Conservation (phyloP, 169 alveolate species). For the Plasmodium adleri region DNA sequence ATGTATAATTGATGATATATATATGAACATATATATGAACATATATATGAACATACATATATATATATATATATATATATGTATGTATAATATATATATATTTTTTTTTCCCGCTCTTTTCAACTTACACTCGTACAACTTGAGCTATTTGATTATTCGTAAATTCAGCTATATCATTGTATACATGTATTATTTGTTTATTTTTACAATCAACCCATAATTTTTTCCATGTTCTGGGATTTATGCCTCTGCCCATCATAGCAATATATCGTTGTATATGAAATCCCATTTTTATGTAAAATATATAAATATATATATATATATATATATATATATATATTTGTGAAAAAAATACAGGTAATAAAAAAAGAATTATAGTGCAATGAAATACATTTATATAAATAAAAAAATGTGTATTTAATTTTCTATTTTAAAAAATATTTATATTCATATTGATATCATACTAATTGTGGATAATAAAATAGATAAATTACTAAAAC, state of each 20-base stretch:
- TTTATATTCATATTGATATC: background rate
- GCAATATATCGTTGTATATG: slow-evolving; percentile 85
- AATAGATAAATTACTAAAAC: too few species aligned
- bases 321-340: slow-evolving; percentile 12
- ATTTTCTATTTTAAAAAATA: background rate
- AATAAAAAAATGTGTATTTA: too few species aligned
- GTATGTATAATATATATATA: background rate
- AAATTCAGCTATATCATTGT: slow-evolving; percentile 76
- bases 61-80: slow-evolving; percentile 3
- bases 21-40: background rate
- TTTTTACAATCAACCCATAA: slow-evolving; percentile 82
- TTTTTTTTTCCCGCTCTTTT: background rate
- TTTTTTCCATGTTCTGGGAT: slow-evolving; percentile 84
- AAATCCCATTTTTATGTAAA: slow-evolving; percentile 81
- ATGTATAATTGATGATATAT: background rate
- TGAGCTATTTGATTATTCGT: slow-evolving; percentile 85
- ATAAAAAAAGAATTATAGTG: background rate
- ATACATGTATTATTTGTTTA: slow-evolving; percentile 81
- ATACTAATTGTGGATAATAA: too few species aligned
- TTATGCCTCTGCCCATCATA: slow-evolving; percentile 84
- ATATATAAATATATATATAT: slow-evolving; percentile 10
- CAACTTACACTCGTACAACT: slow-evolving; percentile 80
- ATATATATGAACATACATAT: background rate
- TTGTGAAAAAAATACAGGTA: background rate
- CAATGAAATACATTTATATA: background rate